Conservation (phyloP, 768 basidiomycete genomes). For the Crepidotus variabilis region DNA sequence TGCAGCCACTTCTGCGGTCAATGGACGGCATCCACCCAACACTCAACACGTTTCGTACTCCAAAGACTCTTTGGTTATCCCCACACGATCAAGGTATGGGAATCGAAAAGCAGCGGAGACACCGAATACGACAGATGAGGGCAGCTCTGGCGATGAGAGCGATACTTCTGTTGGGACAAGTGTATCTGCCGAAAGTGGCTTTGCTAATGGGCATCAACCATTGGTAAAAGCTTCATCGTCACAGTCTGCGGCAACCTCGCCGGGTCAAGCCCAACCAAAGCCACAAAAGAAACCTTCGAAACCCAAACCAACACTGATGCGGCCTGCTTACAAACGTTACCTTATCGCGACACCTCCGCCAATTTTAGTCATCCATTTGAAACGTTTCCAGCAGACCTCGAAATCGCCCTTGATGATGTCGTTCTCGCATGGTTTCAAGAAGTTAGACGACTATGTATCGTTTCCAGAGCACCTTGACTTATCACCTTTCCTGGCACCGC, state of each 20-base stretch:
- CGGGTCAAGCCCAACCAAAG: background rate
- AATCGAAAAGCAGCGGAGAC: background rate
- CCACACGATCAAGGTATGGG: constrained; percentile 5
- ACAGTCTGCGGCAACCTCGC: background rate
- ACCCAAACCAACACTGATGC: constrained; percentile 65
- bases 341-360: constrained; percentile 84
- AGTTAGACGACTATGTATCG: constrained; percentile 86
- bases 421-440: constrained; percentile 75
- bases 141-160: constrained; percentile 42
- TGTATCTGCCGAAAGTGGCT: constrained; percentile 21
- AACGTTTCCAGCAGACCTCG: constrained; percentile 86
- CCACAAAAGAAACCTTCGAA: constrained; percentile 23
- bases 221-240: background rate
- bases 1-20: constrained; percentile 10
- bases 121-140: constrained; percentile 19
- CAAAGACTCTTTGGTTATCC: constrained; percentile 22
- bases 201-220: background rate
- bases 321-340: constrained; percentile 92
- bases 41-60: constrained; percentile 11
- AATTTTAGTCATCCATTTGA: constrained; percentile 87
- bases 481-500: constrained; percentile 82
- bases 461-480: constrained; percentile 89
- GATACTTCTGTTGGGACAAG: constrained; percentile 32
- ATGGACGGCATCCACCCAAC: constrained; percentile 5
- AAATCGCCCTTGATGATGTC: constrained; percentile 55